Conservation (phyloP, 1,284 basidiomycete genomes). For the Vanrija sp. region DNA sequence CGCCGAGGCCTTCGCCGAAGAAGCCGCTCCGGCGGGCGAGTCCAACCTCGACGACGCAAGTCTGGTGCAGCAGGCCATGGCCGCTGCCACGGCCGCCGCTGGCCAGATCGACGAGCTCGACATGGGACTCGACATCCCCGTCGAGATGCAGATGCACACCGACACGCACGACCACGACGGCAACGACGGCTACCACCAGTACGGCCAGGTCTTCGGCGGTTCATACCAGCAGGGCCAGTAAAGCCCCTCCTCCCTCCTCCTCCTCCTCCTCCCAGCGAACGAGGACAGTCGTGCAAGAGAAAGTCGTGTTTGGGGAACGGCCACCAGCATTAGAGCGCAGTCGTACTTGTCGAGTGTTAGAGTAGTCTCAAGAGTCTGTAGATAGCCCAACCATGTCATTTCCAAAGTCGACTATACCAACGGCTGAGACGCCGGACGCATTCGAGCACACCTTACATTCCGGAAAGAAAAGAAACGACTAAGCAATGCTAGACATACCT, state of each 20-base stretch:
- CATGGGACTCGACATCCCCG: slow-evolving; percentile 45
- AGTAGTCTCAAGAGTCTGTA: no score
- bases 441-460: no score
- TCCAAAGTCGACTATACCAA: no score
- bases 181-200: slow-evolving; percentile 4
- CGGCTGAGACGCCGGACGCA: no score
- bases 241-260: no score
- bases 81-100: slow-evolving; percentile 17
- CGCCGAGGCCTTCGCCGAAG: background rate
- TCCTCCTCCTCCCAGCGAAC: no score
- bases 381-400: no score
- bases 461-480: no score
- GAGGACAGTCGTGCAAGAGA: background rate
- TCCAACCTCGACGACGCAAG: slow-evolving; percentile 28
- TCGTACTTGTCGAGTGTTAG: no score
- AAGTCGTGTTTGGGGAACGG: no score
- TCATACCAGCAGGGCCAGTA: slow-evolving; percentile 6
- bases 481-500: no score
- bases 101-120: slow-evolving; percentile 47
- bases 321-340: no score
- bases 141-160: slow-evolving; percentile 48
- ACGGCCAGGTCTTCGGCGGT: slow-evolving; percentile 1
- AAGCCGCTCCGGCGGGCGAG: background rate
- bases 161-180: slow-evolving; percentile 28
- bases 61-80: slow-evolving; percentile 46